Percentiles rank a stretch among this genome's conserved stretches.
Evolutionary conservation across 768 basidiomycete species (phyloP).

Genomic region (Asterophora parasitica): DNA sequence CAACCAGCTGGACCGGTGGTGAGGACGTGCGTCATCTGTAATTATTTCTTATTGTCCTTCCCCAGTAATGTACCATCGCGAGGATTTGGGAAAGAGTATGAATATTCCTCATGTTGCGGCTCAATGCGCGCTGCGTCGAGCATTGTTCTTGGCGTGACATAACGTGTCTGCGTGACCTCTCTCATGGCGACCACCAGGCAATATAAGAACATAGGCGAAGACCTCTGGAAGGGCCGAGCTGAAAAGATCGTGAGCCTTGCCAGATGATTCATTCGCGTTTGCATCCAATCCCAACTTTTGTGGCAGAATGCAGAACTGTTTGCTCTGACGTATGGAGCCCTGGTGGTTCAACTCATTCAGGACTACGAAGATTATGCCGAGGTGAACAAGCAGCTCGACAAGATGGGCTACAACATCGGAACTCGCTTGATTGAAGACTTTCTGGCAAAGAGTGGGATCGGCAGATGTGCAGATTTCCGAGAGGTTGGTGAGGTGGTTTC

Average conservation of each 20-base stretch:
- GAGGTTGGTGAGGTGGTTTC: constrained; percentile 95
- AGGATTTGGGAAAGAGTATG: not conserved
- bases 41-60: not conserved
- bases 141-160: constrained; percentile 21
- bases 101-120: not conserved
- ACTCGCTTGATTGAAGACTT: constrained; percentile 96
- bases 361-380: constrained; percentile 98
- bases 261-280: not conserved
- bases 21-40: constrained; percentile 4
- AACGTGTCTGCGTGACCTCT: constrained; percentile 17
- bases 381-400: constrained; percentile 95
- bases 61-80: not conserved
- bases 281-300: constrained; percentile 16
- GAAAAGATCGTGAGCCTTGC: constrained; percentile 82
- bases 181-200: constrained; percentile 70
- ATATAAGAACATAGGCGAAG: constrained; percentile 87
- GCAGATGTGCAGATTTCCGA: constrained; percentile 88
- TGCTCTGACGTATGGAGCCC: constrained; percentile 92
- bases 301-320: constrained; percentile 94
- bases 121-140: not conserved
- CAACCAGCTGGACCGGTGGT: constrained; percentile 73
- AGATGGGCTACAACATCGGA: constrained; percentile 99
- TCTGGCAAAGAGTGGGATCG: constrained; percentile 85
- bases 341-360: constrained; percentile 97
- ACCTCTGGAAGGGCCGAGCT: constrained; percentile 89